Base-by-base conservation (phyloP, 345 rosid genomes). In the Trapa incisa region DNA sequence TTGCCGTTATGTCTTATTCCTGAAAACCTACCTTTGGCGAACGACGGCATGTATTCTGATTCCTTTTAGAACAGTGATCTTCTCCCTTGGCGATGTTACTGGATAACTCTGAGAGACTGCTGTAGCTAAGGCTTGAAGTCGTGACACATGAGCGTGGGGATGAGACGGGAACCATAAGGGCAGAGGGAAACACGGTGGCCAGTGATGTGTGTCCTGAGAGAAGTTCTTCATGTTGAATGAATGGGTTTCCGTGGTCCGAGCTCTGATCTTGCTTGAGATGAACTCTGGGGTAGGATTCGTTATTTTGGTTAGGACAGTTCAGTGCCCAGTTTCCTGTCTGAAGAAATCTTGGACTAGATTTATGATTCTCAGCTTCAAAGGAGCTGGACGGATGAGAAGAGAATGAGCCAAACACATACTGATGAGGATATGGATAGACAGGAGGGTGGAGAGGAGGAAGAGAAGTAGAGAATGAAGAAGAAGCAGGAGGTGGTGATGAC, bases 141-240 rank as follows among this genome's bases (percentile, higher is more conserved):
- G 96, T 83, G 65, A 86, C 80, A 63, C 94, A 85, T 38, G 98
- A 90, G 64, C 79, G 85, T 12, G 89, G 85, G 35, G 97, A 84
- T 29, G 96, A 87, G 37, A 41, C 66, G 17, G 69, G 72, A 48
- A 86, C 37, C 65, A 72, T 72, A 53, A 33, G 83, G 68, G 89
- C 68, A 39, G 80, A 81, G 38, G 88, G 68, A 85, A 86, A 83
- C 56, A 70, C 67, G 50, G 76, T 79, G 32, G 79, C 42, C 47
- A 35, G 63, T 13, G 29, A 22, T 22, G 32, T 58, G 32, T 58
- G 63, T 8, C 63, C 63, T 2, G 16, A 32, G 1, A 4, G 63
- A 11, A 33, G 63, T 33, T 33, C 63, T 16, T 58, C 63, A 1
- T 35, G 37, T 32, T 11, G 63, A 32, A 33, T 33, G 15, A 32